phyloP scores from a whole-genome alignment of 768 basidiomycete species.

The Baorangia bicolor region DNA sequence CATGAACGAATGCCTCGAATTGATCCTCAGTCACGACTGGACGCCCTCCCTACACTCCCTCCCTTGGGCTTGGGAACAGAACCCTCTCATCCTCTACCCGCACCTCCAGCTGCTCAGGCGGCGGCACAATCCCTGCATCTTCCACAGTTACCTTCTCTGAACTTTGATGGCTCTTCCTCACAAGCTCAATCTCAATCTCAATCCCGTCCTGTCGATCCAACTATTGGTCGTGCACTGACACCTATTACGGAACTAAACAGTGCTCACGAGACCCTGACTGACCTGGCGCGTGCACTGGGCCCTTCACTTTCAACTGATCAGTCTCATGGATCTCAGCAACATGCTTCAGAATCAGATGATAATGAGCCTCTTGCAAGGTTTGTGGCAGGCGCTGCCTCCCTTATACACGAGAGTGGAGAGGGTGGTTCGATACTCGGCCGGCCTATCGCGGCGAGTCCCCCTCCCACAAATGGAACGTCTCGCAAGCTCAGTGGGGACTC shows the following conservation, averaged over 20 bases:
- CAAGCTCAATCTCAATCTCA: constrained; percentile 9
- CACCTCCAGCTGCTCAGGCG: constrained; percentile 17
- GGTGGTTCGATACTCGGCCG: constrained; percentile 12
- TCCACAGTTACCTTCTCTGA: constrained; percentile 62
- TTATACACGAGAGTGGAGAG: constrained; percentile 22
- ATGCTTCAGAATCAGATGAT: constrained; percentile 27
- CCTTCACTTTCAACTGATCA: constrained; percentile 21
- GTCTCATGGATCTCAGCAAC: constrained; percentile 8
- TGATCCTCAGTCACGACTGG: constrained; percentile 17
- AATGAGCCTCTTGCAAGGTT: constrained; percentile 21
- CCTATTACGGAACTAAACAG: constrained; percentile 63
- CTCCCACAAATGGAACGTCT: constrained; percentile 19
- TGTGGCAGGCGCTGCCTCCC: constrained; percentile 15
- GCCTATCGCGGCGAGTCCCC: constrained; percentile 28
- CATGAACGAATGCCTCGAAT: constrained; percentile 58
- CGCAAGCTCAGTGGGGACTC: constrained; percentile 40
- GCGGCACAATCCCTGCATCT: constrained; percentile 12
- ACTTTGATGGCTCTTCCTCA: constrained; percentile 38
- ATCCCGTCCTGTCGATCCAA: constrained; percentile 22
- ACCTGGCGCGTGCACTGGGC: constrained; percentile 15
- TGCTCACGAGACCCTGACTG: constrained; percentile 28
- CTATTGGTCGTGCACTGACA: constrained; percentile 43
- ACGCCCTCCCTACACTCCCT: constrained; percentile 17
- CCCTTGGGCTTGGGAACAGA: constrained; percentile 16
- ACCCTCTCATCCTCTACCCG: constrained; percentile 21